phyloP scores from a whole-genome alignment of 345 rosid genomes.

The Garcia nutans region DNA sequence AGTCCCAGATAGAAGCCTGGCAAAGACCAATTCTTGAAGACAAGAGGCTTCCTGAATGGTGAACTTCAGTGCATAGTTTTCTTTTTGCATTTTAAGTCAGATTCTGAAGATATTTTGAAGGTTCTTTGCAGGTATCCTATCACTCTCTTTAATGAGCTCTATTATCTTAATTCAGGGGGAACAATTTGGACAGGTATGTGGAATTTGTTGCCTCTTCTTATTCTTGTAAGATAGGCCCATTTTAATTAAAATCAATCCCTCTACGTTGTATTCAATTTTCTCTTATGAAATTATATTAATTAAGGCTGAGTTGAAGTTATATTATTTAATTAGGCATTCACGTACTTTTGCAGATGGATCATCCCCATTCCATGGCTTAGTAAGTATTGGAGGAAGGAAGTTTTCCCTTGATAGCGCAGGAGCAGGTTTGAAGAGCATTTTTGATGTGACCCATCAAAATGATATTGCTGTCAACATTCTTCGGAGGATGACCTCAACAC shows the following conservation, averaged over 20 bases:
- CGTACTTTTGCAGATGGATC: conserved; percentile 59
- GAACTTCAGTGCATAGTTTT: conserved; percentile 21
- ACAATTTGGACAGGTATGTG: conserved; percentile 84
- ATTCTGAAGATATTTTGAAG: conserved; percentile 11
- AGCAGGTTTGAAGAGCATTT: conserved; percentile 32
- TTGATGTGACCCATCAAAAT: conserved; percentile 34
- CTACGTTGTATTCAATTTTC: background rate
- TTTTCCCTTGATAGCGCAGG: conserved; percentile 72
- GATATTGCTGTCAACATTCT: conserved; percentile 61
- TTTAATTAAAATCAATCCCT: background rate
- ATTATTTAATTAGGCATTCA: background rate
- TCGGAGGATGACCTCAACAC: conserved; percentile 65
- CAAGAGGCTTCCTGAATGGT: conserved; percentile 89
- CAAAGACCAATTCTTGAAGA: conserved; percentile 90
- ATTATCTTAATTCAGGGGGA: conserved; percentile 88
- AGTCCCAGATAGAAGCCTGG: conserved; percentile 82
- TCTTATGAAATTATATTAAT: background rate
- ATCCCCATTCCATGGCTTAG: conserved; percentile 68
- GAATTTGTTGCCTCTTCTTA: conserved; percentile 1
- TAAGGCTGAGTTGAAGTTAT: too few relatives aligned
- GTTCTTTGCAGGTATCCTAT: conserved; percentile 64
- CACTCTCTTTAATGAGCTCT: conserved; percentile 92
- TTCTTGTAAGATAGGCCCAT: background rate
- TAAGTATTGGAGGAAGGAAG: conserved; percentile 53
- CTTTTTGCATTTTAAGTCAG: conserved; percentile 3